Percentiles rank a stretch among this genome's conserved stretches.
Evolutionary conservation across 768 basidiomycete genomes (phyloP).

Genomic region (Russula lepida): DNA sequence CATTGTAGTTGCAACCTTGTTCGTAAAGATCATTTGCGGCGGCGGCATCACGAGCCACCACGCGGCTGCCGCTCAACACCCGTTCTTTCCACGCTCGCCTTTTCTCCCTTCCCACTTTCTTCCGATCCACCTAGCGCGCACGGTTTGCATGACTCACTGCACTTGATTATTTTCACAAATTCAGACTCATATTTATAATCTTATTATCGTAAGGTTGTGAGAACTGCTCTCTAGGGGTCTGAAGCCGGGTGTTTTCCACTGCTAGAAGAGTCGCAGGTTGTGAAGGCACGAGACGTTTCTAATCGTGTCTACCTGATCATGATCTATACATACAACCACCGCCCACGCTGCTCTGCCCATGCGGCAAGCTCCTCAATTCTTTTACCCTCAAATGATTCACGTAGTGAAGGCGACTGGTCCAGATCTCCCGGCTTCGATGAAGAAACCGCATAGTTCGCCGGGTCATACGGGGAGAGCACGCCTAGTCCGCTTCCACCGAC

Average conservation of each 20-base stretch:
- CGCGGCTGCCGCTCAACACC: too few relatives aligned
- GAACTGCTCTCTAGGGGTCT: background rate
- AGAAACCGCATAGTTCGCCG: constrained; percentile 22
- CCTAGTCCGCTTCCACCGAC: constrained; percentile 93
- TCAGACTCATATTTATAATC: background rate
- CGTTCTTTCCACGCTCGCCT: too few relatives aligned
- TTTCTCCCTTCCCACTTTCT: too few relatives aligned
- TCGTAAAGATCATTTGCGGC: background rate
- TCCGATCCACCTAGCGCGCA: too few relatives aligned
- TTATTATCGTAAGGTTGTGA: background rate
- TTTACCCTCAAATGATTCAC: constrained; percentile 26
- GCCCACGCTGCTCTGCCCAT: constrained; percentile 33
- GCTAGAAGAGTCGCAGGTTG: background rate
- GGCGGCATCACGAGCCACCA: too few relatives aligned
- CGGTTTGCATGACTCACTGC: background rate
- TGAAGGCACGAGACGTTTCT: background rate
- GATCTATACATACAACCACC: constrained; percentile 36
- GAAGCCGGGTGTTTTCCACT: background rate
- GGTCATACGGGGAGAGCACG: constrained; percentile 54
- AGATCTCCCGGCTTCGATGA: constrained; percentile 25
- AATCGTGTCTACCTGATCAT: background rate
- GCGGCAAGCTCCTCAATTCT: constrained; percentile 25
- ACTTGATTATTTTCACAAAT: background rate
- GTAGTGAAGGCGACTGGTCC: constrained; percentile 14
- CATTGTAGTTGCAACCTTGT: background rate